A percentile compares a stretch with the other conserved stretches of the same genome.
phyloP scores from a whole-genome alignment of 805 yeast species.

The Komagataella pseudopastoris region DNA sequence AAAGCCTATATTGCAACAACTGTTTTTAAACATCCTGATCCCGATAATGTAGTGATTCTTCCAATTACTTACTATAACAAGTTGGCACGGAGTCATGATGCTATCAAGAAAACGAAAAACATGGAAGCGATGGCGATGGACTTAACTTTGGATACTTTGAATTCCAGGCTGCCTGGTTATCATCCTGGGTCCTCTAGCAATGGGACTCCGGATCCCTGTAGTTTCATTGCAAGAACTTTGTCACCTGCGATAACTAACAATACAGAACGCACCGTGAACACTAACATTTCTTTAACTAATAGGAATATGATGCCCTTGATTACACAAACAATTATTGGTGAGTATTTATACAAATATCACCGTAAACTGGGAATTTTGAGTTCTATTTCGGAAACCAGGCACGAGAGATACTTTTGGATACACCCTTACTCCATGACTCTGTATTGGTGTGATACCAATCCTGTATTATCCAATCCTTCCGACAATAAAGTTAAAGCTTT shows the following conservation, averaged over 20 bases:
- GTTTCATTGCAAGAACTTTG: neutral
- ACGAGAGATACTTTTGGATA: conserved; percentile 90
- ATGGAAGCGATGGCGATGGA: neutral
- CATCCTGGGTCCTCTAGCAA: neutral
- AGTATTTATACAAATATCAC: conserved; percentile 74
- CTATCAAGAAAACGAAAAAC: neutral
- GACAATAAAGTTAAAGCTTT: conserved; percentile 62
- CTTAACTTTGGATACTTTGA: neutral
- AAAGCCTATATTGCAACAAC: conserved; percentile 53
- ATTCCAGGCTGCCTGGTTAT: neutral
- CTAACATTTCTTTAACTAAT: conserved; percentile 53
- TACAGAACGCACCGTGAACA: conserved; percentile 27
- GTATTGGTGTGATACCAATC: conserved; percentile 80
- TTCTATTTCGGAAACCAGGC: conserved; percentile 66
- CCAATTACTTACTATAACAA: conserved; percentile 54
- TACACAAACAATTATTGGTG: conserved; percentile 91
- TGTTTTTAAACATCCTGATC: conserved; percentile 38
- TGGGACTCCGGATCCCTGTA: neutral
- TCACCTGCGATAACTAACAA: conserved; percentile 2
- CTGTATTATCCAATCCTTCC: conserved; percentile 57
- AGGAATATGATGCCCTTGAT: conserved; percentile 71
- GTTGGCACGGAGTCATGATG: conserved; percentile 27
- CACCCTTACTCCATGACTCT: conserved; percentile 87
- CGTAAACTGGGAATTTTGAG: conserved; percentile 66
- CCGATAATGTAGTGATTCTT: conserved; percentile 42